Evolutionary conservation across 768 basidiomycete genomes (phyloP), one percentile per base, ranked within the genome.

Genomic region (Russula sp.): DNA sequence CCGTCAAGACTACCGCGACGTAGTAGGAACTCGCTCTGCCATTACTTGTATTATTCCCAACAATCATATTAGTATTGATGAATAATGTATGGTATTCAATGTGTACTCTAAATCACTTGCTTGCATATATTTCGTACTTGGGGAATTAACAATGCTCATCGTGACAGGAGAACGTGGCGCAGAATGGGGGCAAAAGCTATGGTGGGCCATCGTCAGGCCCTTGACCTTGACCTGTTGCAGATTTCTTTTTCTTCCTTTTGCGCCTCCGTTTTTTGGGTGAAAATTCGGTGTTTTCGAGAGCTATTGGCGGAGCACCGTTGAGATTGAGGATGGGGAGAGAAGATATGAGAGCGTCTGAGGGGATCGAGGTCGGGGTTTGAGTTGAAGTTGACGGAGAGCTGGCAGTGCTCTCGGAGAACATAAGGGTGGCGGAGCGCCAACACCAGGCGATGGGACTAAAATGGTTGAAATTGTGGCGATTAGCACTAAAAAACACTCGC

Each of bases 1-100:
- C 69, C 16, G 18, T 76, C 61, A 76, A 71, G 72, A 75, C 75
- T 16, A 71, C 38, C 5, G 38, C 5, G 38, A 38, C 71, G 2
- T 74, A 67, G 52, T 73, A 65, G 1, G 16, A 10, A 28, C 48
- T 7, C 13, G 11, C 9, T 7, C 30, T 11, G 7, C 36, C 53
- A 49, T 28, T 20, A 6, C 36, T 44, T 56, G 59, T 54, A 54
- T 59, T 34, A 51, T 51, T 22, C 9, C n/a, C 18, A 11, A 14
- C 26, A n/a, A 34, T n/a, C 38, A 51, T 61, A 56, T 49, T 22
- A 49, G 40, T 40, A n/a, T 22, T 5, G 24, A 46, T 48, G 34
- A 32, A 36, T 28, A 28, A 56, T 61, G 48, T 60, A 63, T 30
- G n/a, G n/a, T n/a, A n/a, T 54, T 52, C 56, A 40, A n/a, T 18